These are phyloP conservation scores for Colletotrichum cereale DNA, from an alignment of 2,329 filamentous ascomycete genomes.

Conservation along the genomic window DNA sequence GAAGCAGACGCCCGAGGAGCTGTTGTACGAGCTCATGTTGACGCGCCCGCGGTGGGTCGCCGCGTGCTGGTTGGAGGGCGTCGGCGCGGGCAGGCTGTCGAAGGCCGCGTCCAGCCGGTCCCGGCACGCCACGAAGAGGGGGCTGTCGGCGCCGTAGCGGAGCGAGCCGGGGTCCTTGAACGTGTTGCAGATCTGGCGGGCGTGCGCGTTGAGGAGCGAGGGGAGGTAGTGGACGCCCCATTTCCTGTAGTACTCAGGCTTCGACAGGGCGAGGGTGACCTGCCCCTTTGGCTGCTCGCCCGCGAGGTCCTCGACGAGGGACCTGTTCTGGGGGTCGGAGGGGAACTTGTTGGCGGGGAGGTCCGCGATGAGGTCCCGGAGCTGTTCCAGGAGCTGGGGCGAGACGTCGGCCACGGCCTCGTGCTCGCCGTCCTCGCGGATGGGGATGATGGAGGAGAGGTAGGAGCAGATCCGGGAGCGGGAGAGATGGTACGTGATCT, in stretches of 20 bases:
- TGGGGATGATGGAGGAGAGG: conserved; percentile 58
- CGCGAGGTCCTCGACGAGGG: conserved; percentile 63
- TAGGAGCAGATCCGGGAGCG: conserved; percentile 64
- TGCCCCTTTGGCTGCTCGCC: conserved; percentile 61
- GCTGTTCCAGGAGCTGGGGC: conserved; percentile 33
- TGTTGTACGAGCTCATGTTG: conserved; percentile 60
- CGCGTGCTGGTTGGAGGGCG: conserved; percentile 49
- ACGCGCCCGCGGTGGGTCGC: conserved; percentile 40
- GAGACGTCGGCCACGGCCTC: background rate
- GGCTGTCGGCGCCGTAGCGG: conserved; percentile 63
- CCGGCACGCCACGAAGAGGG: conserved; percentile 64
- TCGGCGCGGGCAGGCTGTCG: conserved; percentile 59
- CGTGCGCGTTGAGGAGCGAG: conserved; percentile 67
- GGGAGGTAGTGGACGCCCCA: conserved; percentile 72
- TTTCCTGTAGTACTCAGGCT: conserved; percentile 53
- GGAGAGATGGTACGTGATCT: conserved; percentile 65
- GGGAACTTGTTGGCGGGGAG: conserved; percentile 51
- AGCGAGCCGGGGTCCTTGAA: conserved; percentile 73
- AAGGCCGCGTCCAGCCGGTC: conserved; percentile 63
- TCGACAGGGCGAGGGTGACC: conserved; percentile 60
- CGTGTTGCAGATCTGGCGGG: conserved; percentile 69
- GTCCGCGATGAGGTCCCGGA: conserved; percentile 49
- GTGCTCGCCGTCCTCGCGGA: conserved; percentile 55
- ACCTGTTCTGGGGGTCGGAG: conserved; percentile 56
- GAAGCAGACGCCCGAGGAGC: conserved; percentile 62